These are phyloP conservation scores for Cyberlindnera subsufficiens DNA, from an alignment of 805 yeast genomes.

Conservation along the genomic window DNA sequence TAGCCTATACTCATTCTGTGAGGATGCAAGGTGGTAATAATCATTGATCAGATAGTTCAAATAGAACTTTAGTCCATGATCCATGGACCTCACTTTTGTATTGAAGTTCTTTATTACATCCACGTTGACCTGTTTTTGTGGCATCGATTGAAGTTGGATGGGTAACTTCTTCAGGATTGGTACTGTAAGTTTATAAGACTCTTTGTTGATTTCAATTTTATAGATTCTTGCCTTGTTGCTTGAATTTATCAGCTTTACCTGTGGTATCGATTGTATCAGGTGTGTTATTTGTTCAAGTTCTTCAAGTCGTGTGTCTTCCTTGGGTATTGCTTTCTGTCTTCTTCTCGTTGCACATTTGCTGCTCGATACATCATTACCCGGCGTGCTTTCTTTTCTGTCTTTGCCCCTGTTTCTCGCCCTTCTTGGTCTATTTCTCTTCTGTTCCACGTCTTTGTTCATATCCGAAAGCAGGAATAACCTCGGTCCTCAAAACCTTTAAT, in stretches of 20 bases:
- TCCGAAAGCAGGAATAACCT: no score
- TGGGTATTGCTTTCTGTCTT: not conserved
- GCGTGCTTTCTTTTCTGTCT: not conserved
- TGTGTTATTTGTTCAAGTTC: conserved; percentile 13
- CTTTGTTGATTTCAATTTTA: conserved; percentile 9
- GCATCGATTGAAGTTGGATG: conserved; percentile 9
- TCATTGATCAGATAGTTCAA: conserved; percentile 19
- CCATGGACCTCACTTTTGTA: conserved; percentile 9
- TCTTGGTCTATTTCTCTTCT: no score
- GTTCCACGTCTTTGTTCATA: not conserved
- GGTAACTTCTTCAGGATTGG: conserved; percentile 13
- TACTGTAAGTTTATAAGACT: conserved; percentile 14
- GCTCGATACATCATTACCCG: not conserved
- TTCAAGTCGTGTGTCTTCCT: conserved; percentile 7
- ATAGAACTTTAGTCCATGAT: conserved; percentile 14
- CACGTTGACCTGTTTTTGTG: conserved; percentile 5
- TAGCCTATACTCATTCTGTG: conserved; percentile 12
- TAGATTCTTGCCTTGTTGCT: conserved; percentile 14
- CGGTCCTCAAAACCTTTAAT: no score
- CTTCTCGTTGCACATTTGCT: no score
- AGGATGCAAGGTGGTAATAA: conserved; percentile 10
- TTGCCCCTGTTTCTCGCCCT: not conserved
- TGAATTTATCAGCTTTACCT: conserved; percentile 17
- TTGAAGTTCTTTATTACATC: conserved; percentile 22
- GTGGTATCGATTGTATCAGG: conserved; percentile 4